Evolutionary conservation across 78 protist genomes (phyloP).

Genomic region (Monosiga brevicollis): DNA sequence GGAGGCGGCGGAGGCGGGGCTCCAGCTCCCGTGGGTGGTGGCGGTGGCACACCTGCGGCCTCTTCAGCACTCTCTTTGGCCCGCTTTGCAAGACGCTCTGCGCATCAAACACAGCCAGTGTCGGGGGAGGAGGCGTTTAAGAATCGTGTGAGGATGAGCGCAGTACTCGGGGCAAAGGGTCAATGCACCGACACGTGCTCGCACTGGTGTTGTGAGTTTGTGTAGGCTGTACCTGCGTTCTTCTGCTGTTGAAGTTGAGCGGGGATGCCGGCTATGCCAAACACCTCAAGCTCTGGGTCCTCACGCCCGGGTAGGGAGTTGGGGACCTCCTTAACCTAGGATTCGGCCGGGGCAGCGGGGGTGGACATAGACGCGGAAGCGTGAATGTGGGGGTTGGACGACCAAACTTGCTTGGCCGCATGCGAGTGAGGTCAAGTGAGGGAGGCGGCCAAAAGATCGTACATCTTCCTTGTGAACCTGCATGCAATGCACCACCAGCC

Average conservation of each 20-base stretch:
- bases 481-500: constrained; percentile 59
- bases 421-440: not conserved
- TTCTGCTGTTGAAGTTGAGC: not conserved
- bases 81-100: not conserved
- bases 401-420: not conserved
- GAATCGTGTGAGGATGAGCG: not conserved
- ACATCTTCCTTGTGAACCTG: constrained; percentile 68
- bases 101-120: not conserved
- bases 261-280: constrained; percentile 81
- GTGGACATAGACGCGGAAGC: not conserved
- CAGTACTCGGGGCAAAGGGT: not conserved
- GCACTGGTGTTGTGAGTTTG: not conserved
- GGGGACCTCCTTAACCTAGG: constrained; percentile 49
- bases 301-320: constrained; percentile 68
- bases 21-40: too few species aligned
- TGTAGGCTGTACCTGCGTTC: not conserved
- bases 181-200: not conserved
- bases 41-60: too few species aligned
- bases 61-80: too few species aligned
- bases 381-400: not conserved
- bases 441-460: constrained; percentile 43
- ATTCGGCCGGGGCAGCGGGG: too few species aligned
- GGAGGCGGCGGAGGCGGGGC: too few species aligned
- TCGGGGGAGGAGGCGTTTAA: not conserved
- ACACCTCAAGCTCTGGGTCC: constrained; percentile 43